A percentile compares a stretch with the other conserved stretches of the same genome.
Evolutionary conservation across 331 rosid genomes (phyloP).

Genomic region (Dryas integrifolia): DNA sequence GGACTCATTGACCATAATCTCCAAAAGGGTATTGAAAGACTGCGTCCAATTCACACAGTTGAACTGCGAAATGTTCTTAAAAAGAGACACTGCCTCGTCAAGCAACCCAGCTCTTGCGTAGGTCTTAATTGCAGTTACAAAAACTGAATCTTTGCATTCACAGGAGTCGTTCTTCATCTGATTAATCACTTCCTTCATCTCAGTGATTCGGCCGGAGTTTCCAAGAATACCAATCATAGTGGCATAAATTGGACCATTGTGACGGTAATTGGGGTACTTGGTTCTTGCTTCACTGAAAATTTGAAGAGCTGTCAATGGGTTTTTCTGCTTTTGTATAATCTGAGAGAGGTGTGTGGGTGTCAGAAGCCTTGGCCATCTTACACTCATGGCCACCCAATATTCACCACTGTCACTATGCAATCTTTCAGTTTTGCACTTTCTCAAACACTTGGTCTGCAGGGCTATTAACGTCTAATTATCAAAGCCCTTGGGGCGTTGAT

Average conservation of each 20-base stretch:
- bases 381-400: slow-evolving; percentile 39
- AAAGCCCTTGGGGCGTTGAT: too few relatives aligned
- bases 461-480: too few relatives aligned
- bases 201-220: slow-evolving; percentile 47
- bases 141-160: slow-evolving; percentile 69
- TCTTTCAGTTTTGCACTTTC: not conserved
- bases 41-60: slow-evolving; percentile 74
- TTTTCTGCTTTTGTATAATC: slow-evolving; percentile 61
- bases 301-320: slow-evolving; percentile 61
- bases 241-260: slow-evolving; percentile 74
- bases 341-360: slow-evolving; percentile 65
- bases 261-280: slow-evolving; percentile 59
- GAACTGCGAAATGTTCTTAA: slow-evolving; percentile 51
- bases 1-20: slow-evolving; percentile 58
- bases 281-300: slow-evolving; percentile 59
- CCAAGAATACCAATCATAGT: slow-evolving; percentile 70
- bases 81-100: slow-evolving; percentile 57
- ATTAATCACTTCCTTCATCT: slow-evolving; percentile 62
- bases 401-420: not conserved
- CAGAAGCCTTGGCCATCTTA: slow-evolving; percentile 80
- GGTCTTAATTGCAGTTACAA: slow-evolving; percentile 60
- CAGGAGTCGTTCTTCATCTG: slow-evolving; percentile 71
- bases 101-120: slow-evolving; percentile 51
- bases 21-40: slow-evolving; percentile 65
- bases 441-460: slow-evolving; percentile 10